Base-by-base conservation (phyloP, 495 filamentous ascomycete species). In the Trichoderma virens region DNA sequence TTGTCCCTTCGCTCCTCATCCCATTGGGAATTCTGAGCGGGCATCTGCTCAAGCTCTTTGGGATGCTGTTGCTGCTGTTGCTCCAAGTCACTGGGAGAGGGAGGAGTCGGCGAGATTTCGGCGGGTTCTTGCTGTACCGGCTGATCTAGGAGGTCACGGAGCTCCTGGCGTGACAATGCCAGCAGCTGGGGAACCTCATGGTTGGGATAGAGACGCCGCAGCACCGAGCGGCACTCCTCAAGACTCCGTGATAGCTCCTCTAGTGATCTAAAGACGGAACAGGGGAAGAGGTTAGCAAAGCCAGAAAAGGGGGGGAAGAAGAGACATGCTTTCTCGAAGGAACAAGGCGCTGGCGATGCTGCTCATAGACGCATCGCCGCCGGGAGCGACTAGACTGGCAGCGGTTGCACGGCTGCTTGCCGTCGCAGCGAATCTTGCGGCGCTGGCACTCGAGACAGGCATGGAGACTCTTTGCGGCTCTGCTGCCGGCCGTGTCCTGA, bases 381-480 rank as follows among this genome's bases (percentile, higher is more conserved):
- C 81, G 82, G 39, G 81, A 81, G 34, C 82, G 74, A 68, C 81
- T 83, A 7, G 81, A 83, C 18, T 83, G 78, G 65, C 82, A 85
- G 70, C 83, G 82, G 13, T 81, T 81, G 68, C 82, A 85, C 18
- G 82, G 82, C 65, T 85, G 82, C 67, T 83, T 79, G 51, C 82
- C 82, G 72, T 85, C 82, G 67, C 82, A 85, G 66, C 82, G 78
- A 64, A 85, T 85, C 72, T 85, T 85, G 60, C 82, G 79, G 45
- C 82, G 74, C 70, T 85, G 83, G 73, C 82, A 85, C 70, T 85
- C 82, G 63, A 81, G 81, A 70, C 82, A 85, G 59, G 82, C 82
- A 67, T 85, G 82, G 39, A 81, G 81, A 61, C 81, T 85, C 61
- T 81, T 83, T 66, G 83, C 83, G 68, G 78, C 78, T 70, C 80